phyloP scores from a whole-genome alignment of 2,329 filamentous ascomycete species.

The Cercospora sp. region DNA sequence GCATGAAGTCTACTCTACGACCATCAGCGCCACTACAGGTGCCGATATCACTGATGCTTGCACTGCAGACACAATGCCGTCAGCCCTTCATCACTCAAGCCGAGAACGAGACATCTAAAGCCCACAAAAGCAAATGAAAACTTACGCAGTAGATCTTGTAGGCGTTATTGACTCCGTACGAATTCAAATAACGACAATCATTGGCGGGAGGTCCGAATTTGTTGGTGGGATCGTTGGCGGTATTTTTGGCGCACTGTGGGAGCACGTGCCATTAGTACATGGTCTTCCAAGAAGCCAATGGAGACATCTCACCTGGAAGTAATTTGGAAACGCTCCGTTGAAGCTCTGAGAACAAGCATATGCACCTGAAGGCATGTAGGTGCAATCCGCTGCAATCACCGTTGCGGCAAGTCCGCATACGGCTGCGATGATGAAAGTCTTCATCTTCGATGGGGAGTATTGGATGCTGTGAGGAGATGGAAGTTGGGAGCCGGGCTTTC shows the following conservation, averaged over 20 bases:
- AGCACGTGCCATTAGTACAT: no score
- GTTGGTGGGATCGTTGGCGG: not conserved
- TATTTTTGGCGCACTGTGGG: not conserved
- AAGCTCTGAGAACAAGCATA: not conserved
- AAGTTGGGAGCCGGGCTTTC: no score
- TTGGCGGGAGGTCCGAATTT: not conserved
- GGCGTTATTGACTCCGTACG: not conserved
- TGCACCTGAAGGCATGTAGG: not conserved
- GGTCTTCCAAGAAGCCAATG: no score
- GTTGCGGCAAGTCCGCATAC: not conserved
- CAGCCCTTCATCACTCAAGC: not conserved
- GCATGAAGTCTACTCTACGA: not conserved
- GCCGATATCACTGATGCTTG: not conserved
- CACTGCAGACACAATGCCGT: not conserved
- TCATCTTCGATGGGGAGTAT: not conserved
- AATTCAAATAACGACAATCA: not conserved
- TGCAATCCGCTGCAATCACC: not conserved
- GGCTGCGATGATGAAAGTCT: not conserved
- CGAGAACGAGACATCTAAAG: not conserved
- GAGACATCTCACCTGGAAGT: not conserved
- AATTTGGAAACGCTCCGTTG: not conserved
- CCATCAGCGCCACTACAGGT: not conserved
- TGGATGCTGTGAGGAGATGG: no score
- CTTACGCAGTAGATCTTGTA: not conserved
- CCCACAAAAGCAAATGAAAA: not conserved